phyloP scores from a whole-genome alignment of 805 yeast species.

The Blastobotrys terrestris region DNA sequence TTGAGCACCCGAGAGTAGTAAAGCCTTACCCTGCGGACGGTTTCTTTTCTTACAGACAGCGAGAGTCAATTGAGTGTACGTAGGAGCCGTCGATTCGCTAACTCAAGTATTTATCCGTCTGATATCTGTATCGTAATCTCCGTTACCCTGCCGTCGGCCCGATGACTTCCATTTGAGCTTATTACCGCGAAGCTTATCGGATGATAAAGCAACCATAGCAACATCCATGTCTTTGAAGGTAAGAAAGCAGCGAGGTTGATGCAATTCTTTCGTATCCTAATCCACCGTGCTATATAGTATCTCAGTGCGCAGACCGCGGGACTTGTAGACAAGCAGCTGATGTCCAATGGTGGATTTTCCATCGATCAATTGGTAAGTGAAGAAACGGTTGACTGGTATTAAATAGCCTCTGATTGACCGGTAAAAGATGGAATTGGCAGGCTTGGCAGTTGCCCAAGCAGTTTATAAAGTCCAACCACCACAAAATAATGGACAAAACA shows the following conservation, averaged over 20 bases:
- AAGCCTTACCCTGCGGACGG: no score
- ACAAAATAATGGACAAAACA: slow-evolving; percentile 27
- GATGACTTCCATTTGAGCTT: background rate
- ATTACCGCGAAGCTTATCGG: background rate
- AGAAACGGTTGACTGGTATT: no score
- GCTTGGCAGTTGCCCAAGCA: slow-evolving; percentile 88
- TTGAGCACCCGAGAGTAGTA: no score
- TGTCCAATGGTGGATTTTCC: slow-evolving; percentile 78
- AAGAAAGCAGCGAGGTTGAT: background rate
- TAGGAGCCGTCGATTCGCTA: no score
- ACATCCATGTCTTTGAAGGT: background rate
- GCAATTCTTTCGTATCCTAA: background rate
- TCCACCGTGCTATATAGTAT: background rate
- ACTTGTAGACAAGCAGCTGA: slow-evolving; percentile 73
- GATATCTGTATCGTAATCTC: no score
- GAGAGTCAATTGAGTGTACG: no score
- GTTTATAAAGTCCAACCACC: slow-evolving; percentile 65
- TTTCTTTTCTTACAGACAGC: no score
- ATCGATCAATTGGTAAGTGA: slow-evolving; percentile 60
- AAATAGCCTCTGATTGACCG: background rate
- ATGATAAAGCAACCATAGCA: background rate
- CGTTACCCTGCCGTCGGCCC: background rate
- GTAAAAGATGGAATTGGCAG: slow-evolving; percentile 87
- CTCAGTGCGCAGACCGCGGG: slow-evolving; percentile 48
- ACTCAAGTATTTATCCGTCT: no score